A percentile compares a stretch with the other conserved stretches of the same genome.
These are phyloP conservation scores for Microsporum canis DNA, from an alignment of 2,329 filamentous ascomycete genomes.

Conservation along the genomic window DNA sequence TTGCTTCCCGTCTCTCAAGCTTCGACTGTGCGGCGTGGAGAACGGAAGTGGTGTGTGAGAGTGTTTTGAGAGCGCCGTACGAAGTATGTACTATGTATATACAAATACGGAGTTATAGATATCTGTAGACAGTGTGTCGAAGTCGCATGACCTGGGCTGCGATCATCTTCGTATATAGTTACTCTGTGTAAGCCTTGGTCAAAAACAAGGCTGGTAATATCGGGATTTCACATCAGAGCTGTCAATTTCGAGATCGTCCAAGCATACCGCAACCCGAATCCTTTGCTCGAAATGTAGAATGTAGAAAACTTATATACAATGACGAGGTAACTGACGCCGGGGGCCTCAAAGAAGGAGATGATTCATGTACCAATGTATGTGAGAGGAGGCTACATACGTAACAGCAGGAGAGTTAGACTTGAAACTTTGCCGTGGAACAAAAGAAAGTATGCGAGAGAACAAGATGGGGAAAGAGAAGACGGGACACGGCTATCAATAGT, in stretches of 20 bases:
- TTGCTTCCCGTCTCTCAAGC: neutral
- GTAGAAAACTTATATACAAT: too few relatives aligned
- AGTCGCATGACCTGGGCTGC: conserved; percentile 1
- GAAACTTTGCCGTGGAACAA: neutral
- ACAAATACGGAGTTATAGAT: neutral
- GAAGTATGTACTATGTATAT: too few relatives aligned
- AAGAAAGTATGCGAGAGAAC: neutral
- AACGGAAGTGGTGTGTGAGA: neutral
- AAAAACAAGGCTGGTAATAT: neutral
- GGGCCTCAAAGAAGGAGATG: too few relatives aligned
- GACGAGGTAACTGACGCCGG: too few relatives aligned
- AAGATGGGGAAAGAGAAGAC: neutral
- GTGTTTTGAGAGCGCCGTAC: neutral
- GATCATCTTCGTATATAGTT: neutral
- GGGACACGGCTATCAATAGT: too few relatives aligned
- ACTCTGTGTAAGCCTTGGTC: neutral
- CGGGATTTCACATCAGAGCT: neutral
- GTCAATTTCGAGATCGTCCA: neutral
- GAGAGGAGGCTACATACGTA: too few relatives aligned
- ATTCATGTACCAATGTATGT: too few relatives aligned
- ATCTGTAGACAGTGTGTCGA: neutral
- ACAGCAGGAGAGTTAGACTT: too few relatives aligned
- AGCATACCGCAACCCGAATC: neutral
- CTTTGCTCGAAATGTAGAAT: neutral
- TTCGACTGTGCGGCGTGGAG: neutral